Evolutionary conservation across 768 basidiomycete species (phyloP), one percentile per base, ranked within the genome.

Genomic region (Auriscalpium vulgare): DNA sequence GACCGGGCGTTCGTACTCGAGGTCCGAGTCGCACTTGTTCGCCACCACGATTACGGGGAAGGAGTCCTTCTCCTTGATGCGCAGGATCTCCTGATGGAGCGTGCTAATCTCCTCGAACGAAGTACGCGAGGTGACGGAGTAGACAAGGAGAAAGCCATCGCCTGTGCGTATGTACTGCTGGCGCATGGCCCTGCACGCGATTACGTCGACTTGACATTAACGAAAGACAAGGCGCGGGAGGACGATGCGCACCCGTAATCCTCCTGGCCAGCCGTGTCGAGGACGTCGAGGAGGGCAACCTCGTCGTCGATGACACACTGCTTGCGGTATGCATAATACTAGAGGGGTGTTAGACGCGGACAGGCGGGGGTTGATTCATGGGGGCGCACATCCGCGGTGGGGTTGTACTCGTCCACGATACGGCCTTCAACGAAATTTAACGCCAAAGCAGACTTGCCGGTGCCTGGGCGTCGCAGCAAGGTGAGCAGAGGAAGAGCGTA

Each of bases 91-190:
- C 67, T 94, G 91, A 66, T 94, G 89, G 82, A 98, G 95, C 8
- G 85, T 89, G 70, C 83, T 88, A 66, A 97, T 95, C 80, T 97
- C 92, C 72, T 97, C 93, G 67, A 97, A 98, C 47, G 95, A n/a
- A 95, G 91, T 88, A 62, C 95, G 86, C 35, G 93, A 94, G n/a
- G 95, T 97, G 73, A 97, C 97, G 51, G 92, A 93, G 72, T 98
- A 98, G 56, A 97, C 93, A 59, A 98, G 84, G 44, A 98, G 81
- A 78, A 98, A 98, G 10, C 95, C 95, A 72, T 98, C 95, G 58
- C 95, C 95, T 29, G 94, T 93, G 51, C 94, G 85, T 94, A 97
- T 97, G 75, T 97, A 97, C 67, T 97, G 95, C 68, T 98, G 95
- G 48, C 95, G 87, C 95, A 98, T 97, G 19, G 95, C 95, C 56